A percentile compares a stretch with the other conserved stretches of the same genome.
These are phyloP conservation scores for Candida silvatica DNA, from an alignment of 805 yeast species.

Conservation along the genomic window DNA sequence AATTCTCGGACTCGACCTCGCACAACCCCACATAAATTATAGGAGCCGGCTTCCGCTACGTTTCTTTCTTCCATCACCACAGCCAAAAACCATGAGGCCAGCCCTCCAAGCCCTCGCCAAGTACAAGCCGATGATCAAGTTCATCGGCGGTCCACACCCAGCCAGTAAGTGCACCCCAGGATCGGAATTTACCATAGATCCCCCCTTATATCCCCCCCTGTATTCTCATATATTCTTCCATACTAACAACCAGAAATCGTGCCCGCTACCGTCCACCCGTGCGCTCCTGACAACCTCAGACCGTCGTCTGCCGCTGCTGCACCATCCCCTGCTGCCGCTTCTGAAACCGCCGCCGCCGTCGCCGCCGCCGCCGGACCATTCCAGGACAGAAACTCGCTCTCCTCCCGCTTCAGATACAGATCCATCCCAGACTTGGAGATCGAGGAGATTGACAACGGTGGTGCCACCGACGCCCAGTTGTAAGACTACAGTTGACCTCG, in stretches of 20 bases:
- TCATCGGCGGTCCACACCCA: slow-evolving; percentile 74
- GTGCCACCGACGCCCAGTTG: slow-evolving; percentile 36
- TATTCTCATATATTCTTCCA: not conserved
- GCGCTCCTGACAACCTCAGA: slow-evolving; percentile 28
- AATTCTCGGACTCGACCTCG: no score
- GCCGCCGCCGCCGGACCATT: slow-evolving; percentile 16
- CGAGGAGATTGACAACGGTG: slow-evolving; percentile 74
- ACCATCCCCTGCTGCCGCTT: slow-evolving; percentile 3
- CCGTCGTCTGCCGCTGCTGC: slow-evolving; percentile 11
- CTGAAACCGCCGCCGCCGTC: slow-evolving; percentile 1
- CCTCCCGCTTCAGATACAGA: slow-evolving; percentile 65
- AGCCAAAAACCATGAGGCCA: slow-evolving; percentile 26
- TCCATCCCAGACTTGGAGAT: slow-evolving; percentile 60
- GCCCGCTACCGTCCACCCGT: slow-evolving; percentile 25
- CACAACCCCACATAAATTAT: not conserved
- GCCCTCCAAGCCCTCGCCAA: slow-evolving; percentile 19
- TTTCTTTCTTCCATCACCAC: not conserved
- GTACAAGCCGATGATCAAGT: slow-evolving; percentile 70
- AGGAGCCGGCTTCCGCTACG: not conserved
- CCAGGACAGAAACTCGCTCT: slow-evolving; percentile 55
- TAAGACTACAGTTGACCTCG: not conserved
- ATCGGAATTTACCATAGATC: not conserved
- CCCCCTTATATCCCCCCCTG: not conserved
- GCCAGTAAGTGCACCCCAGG: slow-evolving; percentile 30
- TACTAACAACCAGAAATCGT: slow-evolving; percentile 10